Conservation (phyloP, 2,329 filamentous ascomycete species). For the Aspergillus sp. region DNA sequence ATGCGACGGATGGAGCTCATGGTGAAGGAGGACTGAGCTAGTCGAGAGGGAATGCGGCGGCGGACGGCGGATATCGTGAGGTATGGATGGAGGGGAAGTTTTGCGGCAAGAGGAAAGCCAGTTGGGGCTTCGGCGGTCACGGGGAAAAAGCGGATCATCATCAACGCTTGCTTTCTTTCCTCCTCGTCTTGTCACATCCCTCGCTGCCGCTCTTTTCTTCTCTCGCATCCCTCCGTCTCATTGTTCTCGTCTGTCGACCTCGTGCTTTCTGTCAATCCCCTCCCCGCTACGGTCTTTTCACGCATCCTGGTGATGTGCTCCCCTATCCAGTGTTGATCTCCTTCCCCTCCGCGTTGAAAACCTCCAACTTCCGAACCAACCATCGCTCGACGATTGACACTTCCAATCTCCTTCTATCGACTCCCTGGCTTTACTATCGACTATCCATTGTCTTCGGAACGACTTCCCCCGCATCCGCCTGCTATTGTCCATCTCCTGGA, state of each 20-base stretch:
- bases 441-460: neutral
- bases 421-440: neutral
- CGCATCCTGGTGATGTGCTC: conserved; percentile 19
- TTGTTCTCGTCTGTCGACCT: neutral
- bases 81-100: neutral
- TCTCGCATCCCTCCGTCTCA: neutral
- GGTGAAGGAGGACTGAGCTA: conserved; percentile 13
- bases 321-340: conserved; percentile 7
- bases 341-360: conserved; percentile 3
- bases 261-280: conserved; percentile 1
- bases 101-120: conserved; percentile 3
- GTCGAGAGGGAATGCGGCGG: neutral
- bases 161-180: neutral
- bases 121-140: conserved; percentile 28
- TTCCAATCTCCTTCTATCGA: conserved; percentile 1
- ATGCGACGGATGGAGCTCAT: conserved; percentile 90
- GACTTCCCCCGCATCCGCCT: conserved; percentile 1
- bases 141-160: conserved; percentile 12
- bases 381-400: neutral
- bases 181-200: neutral
- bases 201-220: neutral
- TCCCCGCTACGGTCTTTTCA: neutral
- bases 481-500: conserved; percentile 7
- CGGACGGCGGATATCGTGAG: neutral
- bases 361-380: neutral